Evolutionary conservation across 148 eudicot genomes (phyloP), one percentile per base, ranked within the genome.

Genomic region (Chenopodium album): DNA sequence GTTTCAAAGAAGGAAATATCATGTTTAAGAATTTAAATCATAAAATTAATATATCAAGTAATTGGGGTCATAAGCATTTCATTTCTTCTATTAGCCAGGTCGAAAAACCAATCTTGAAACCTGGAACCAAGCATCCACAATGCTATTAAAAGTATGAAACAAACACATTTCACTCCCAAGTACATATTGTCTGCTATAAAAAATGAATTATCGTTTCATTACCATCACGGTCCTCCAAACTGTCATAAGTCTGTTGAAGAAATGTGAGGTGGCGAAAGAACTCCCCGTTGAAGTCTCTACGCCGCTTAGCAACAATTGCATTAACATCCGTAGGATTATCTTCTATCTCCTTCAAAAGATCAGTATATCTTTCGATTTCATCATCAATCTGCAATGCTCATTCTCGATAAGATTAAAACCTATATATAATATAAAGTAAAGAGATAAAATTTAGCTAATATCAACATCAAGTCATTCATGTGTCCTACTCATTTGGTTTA

Each of bases 221-320:
- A 96, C 99, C 95, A 88, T 96, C 99, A 7, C 94, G 92, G 77
- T 91, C 99, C 84, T 96, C 99, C 89, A 96, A 87, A 88, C 91
- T 75, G 79, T 96, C 95, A 78, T 86, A 85, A 1, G 87, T 90
- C 75, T 92, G 95, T 76, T 92, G 90, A 23, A 94, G 89, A 77
- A 94, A 80, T 56, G 82, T 89, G 64, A 96, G 90, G 80, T 96
- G 93, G 41, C 91, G 91, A 73, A 96, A 96, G 81, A 96, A 96
- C 17, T 89, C 94, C 65, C 88, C 98, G 22, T 86, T 87, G 82
- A 96, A 96, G 56, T 96, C 95, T 76, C 88, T 90, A 81, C 98
- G 95, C 67, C 95, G 92, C 86, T 83, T 90, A 31, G 99, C 82
- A 80, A 96, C 98, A 79, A 96, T 91, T 10, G 92, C 90, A 90